Base-by-base conservation (phyloP, 2,329 filamentous ascomycete genomes). In the Ophiocordyceps camponoti-saundersi region DNA sequence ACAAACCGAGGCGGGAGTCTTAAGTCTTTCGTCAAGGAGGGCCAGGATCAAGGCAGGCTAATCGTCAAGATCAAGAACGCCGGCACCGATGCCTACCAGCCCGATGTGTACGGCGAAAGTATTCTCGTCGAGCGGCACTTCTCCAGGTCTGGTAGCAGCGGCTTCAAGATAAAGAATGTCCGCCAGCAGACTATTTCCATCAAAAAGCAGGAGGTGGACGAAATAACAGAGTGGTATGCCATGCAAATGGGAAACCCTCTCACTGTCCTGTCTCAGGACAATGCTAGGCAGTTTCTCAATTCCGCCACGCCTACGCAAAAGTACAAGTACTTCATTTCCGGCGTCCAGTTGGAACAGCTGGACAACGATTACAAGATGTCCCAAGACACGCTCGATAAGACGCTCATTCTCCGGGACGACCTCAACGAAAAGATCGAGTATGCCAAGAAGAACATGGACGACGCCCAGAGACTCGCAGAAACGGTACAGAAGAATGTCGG, bases 221-320 rank as follows among this genome's bases (percentile, higher is more conserved):
- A 95, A 53, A 90, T 98, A 44, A 81, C 87, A 41, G 92, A 98
- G 61, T 93, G 86, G 60, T 96, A 88, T 60, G 85, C 83, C 41
- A 70, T 98, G 41, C 90, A 96, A 61, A 87, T 98, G 48, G 90
- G 96, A 59, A 98, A 98, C 55, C 92, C 92, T 0, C 81, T 98
- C 68, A 96, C 93, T 49, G 85, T 96, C 7, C 72, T 98, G 18
- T 95, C 89, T 1, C 92, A 98, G 62, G 92, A 98, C 59, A 88
- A 89, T 63, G 92, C 92, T 12, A 80, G 92, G 12, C 85, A 94
- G 49, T 98, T 98, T 56, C 73, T 98, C 42, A 94, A 90, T 57
- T 77, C 81, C 34, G 90, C 92, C 13, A 84, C 79, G 2, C 77
- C 88, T 0, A 68, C 76, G 3, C 80, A 90, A 50, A 98, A 98